A percentile compares a stretch with the other conserved stretches of the same genome.
Evolutionary conservation across 768 basidiomycete genomes (phyloP).

Genomic region (Lactifluus echinatus): DNA sequence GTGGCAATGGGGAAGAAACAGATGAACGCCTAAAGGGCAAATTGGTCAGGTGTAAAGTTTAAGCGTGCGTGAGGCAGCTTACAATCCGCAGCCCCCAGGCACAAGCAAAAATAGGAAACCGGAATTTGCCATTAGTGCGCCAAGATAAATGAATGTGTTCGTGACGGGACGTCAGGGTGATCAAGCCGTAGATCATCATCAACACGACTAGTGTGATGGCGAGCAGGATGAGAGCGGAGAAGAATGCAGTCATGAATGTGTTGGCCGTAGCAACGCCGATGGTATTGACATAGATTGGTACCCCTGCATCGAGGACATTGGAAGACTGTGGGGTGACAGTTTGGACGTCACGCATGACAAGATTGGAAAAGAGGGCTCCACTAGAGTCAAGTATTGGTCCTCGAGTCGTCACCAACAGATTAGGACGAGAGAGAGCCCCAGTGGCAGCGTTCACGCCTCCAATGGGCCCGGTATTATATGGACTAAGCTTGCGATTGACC

Average conservation of each 20-base stretch:
- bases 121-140: constrained; percentile 21
- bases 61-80: constrained; percentile 25
- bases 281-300: constrained; percentile 75
- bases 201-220: constrained; percentile 49
- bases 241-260: constrained; percentile 85
- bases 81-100: constrained; percentile 66
- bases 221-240: constrained; percentile 58
- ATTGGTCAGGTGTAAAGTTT: not conserved
- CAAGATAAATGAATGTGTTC: constrained; percentile 21
- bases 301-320: constrained; percentile 67
- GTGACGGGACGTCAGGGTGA: constrained; percentile 16
- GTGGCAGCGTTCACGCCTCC: constrained; percentile 10
- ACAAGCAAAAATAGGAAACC: constrained; percentile 40
- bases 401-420: constrained; percentile 13
- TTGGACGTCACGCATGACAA: constrained; percentile 38
- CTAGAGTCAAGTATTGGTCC: not conserved
- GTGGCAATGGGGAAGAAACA: constrained; percentile 60
- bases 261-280: constrained; percentile 77
- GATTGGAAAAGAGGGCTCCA: not conserved
- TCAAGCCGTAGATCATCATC: constrained; percentile 41
- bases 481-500: constrained; percentile 75
- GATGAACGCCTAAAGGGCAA: constrained; percentile 44
- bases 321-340: constrained; percentile 54
- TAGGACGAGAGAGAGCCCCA: constrained; percentile 19
- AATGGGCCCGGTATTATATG: constrained; percentile 44